phyloP scores from a whole-genome alignment of 2,329 filamentous ascomycete species.

The Fusarium pseudoanthophilum region DNA sequence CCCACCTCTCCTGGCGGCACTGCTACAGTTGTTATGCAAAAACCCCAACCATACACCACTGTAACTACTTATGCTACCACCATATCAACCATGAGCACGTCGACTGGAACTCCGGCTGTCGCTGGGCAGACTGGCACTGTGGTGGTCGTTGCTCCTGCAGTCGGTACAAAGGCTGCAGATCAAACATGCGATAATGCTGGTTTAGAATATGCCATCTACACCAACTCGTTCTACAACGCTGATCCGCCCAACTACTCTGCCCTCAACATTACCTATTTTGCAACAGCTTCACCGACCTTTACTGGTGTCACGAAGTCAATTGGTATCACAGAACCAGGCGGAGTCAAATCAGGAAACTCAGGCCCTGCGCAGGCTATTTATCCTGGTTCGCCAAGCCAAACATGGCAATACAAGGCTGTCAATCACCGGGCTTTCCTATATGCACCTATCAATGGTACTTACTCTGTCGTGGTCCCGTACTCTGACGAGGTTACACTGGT shows the following conservation, averaged over 20 bases:
- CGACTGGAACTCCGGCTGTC: not conserved
- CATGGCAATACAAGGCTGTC: slow-evolving; percentile 2
- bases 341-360: not conserved
- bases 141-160: not conserved
- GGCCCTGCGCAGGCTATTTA: not conserved
- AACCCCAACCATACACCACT: not conserved
- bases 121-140: not conserved
- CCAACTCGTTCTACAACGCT: not conserved
- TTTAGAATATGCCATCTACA: not conserved
- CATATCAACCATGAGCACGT: not conserved
- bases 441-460: slow-evolving; percentile 1
- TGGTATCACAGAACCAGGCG: not conserved
- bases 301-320: not conserved
- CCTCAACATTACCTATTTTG: not conserved
- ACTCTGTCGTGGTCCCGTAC: not conserved
- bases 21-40: not conserved
- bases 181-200: not conserved
- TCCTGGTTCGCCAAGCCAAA: not conserved
- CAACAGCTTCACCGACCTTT: not conserved
- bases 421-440: not conserved
- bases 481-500: not conserved
- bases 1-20: not conserved
- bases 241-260: not conserved
- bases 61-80: not conserved
- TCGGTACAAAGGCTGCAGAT: slow-evolving; percentile 1